Base-by-base conservation (phyloP, 2,329 filamentous ascomycete genomes). In the Aspergillus texensis region DNA sequence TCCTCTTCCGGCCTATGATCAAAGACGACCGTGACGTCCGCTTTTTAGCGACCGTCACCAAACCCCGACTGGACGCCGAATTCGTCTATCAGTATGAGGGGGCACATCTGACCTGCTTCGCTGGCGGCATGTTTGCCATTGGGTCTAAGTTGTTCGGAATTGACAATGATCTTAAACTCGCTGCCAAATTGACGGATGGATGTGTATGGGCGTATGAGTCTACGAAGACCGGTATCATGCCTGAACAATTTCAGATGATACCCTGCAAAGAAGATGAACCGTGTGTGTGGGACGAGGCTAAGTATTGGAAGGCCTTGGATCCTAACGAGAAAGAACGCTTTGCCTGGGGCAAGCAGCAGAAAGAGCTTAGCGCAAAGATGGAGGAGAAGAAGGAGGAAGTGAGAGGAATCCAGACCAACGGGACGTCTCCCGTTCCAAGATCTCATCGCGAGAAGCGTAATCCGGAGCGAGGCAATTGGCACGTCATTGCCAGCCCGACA, bases 171-270 rank as follows among this genome's bases (percentile, higher is more conserved):
- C 77, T 89, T 64, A 77, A 81, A 0, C 82, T 88, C 58, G 87
- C 85, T 12, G 78, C 80, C 50, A 85, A 86, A 69, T 77, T 89
- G 53, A 85, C 86, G 0, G 82, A 89, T 61, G 84, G 84, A 4
- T 89, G 87, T 70, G 82, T 88, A n/a, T 89, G 86, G 86, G 83
- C 86, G 1, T 89, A 89, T 72, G 81, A 84, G 66, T 78, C 81
- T 11, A 83, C 84, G 6, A 82, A 83, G 1, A 79, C 83, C 2
- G 86, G 86, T 6, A 84, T 89, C 63, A 89, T 89, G 86, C 86
- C 87, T 1, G 87, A 89, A 71, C 74, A 79, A 54, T 87, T 86
- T 68, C 75, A 82, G 39, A 76, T 88, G 50, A 71, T 85, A 19
- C 80, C 83, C 5, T 89, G 87, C 71, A 73, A 76, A 30, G 75